Evolutionary conservation across 2,329 filamentous ascomycete species (phyloP), one percentile per base, ranked within the genome.

Genomic region (Cryphonectria carpinicola): DNA sequence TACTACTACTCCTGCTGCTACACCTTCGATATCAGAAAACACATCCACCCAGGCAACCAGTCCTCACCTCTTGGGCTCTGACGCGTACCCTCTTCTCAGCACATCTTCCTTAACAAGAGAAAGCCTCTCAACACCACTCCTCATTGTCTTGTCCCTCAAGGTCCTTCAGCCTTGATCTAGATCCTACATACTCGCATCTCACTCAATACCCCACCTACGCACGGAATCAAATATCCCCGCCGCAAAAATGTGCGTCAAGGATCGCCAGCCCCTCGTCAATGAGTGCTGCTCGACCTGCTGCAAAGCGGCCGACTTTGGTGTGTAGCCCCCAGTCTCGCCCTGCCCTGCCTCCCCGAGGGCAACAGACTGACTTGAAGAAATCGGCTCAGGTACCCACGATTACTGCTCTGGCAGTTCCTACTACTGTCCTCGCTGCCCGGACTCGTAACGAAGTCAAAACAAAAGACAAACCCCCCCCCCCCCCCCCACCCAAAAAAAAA

Each of bases 251-350:
- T 79, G 80, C 75, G 76, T 81, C 78, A 80, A 81, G 75, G 82
- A 83, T 68, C 77, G 79, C 73, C 77, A 82, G 72, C 80, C 81
- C 69, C 83, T 85, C 70, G 82, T 86, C 79, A 81, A 84, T 79
- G 76, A 81, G 74, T 87, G 85, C 83, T 87, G 85, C 80, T 81
- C 81, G 37, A 85, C 82, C 74, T 87, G 85, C 79, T 87, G 85
- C 80, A 84, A 83, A 75, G 82, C 82, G 46, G 80, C 82, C 68
- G 83, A 86, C 75, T 83, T 83, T 69, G 84, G 84, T 72, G 52
- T 32, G 71, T 66, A 32, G 37, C 43, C 43, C 43, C 3, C 25
- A 25, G 8, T 49, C 46, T n/a, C 22, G 17, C 17, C 46, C 46
- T 49, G 46, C 46, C 19, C 19, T 46, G 43, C 17, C 39, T 41